phyloP scores from a whole-genome alignment of 345 rosid species.

The Tarenaya hassleriana region DNA sequence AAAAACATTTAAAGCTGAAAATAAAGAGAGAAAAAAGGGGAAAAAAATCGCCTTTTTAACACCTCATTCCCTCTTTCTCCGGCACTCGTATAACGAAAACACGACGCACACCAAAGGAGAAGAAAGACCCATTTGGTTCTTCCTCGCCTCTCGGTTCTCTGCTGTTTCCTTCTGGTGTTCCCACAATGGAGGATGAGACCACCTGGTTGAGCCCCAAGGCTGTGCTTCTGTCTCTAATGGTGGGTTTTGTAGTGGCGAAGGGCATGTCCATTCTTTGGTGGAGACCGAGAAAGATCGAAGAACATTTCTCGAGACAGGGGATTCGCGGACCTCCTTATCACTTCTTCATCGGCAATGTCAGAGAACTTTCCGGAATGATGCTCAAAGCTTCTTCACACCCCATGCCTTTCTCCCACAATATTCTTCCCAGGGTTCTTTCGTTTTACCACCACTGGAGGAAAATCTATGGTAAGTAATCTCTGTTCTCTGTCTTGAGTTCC shows the following conservation, averaged over 20 bases:
- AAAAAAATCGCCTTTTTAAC: slow-evolving; percentile 29
- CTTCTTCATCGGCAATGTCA: slow-evolving; percentile 90
- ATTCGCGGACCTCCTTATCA: slow-evolving; percentile 97
- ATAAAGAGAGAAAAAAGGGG: too few relatives aligned
- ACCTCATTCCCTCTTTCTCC: slow-evolving; percentile 35
- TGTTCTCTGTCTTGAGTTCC: too few relatives aligned
- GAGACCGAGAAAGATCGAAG: slow-evolving; percentile 84
- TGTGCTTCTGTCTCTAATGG: slow-evolving; percentile 27
- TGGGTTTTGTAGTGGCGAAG: slow-evolving; percentile 38
- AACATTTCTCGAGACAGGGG: slow-evolving; percentile 91
- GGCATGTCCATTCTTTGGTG: slow-evolving; percentile 67
- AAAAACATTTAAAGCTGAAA: neutral
- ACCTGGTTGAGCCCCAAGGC: slow-evolving; percentile 43
- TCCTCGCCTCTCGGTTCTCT: neutral
- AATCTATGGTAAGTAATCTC: slow-evolving; percentile 57
- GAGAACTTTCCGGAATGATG: slow-evolving; percentile 87
- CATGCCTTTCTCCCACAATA: slow-evolving; percentile 95
- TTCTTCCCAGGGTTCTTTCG: slow-evolving; percentile 89
- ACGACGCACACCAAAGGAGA: slow-evolving; percentile 15
- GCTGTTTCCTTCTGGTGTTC: neutral
- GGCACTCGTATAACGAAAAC: slow-evolving; percentile 31
- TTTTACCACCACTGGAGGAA: slow-evolving; percentile 97
- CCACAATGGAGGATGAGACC: neutral
- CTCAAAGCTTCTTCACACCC: slow-evolving; percentile 84
- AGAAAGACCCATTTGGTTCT: slow-evolving; percentile 15